Percentiles rank a stretch among this genome's conserved stretches.
These are phyloP conservation scores for Penicillium crustosum DNA, from an alignment of 2,329 filamentous ascomycete species.

Conservation along the genomic window DNA sequence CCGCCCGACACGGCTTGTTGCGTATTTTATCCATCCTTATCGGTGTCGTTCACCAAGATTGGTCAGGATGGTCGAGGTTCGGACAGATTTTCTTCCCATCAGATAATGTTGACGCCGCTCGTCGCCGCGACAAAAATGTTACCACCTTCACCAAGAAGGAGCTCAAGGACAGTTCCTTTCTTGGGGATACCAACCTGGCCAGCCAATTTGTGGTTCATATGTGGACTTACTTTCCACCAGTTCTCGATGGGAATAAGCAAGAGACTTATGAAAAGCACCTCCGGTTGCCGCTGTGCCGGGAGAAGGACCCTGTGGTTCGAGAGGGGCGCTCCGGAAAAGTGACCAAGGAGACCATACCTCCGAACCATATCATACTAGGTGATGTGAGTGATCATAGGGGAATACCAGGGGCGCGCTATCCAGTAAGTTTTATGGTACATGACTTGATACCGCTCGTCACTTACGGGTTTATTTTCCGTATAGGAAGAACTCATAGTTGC, in stretches of 20 bases:
- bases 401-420: background rate
- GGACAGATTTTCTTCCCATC: constrained; percentile 11
- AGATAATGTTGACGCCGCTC: background rate
- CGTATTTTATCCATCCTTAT: constrained; percentile 15
- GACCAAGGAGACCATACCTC: constrained; percentile 1
- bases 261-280: background rate
- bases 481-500: background rate
- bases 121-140: constrained; percentile 10
- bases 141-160: constrained; percentile 3
- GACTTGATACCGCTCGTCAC: background rate
- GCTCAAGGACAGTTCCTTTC: background rate
- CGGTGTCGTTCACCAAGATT: constrained; percentile 5
- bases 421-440: background rate
- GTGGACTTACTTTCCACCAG: background rate
- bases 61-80: constrained; percentile 15
- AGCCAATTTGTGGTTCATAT: background rate
- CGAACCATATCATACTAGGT: background rate
- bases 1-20: background rate
- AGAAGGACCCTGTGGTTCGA: background rate
- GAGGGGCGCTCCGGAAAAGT: background rate
- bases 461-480: background rate
- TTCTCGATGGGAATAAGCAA: background rate
- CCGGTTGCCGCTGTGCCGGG: background rate
- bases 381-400: background rate
- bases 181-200: background rate